Evolutionary conservation across 345 rosid genomes (phyloP).

Genomic region (Salix purpurea): DNA sequence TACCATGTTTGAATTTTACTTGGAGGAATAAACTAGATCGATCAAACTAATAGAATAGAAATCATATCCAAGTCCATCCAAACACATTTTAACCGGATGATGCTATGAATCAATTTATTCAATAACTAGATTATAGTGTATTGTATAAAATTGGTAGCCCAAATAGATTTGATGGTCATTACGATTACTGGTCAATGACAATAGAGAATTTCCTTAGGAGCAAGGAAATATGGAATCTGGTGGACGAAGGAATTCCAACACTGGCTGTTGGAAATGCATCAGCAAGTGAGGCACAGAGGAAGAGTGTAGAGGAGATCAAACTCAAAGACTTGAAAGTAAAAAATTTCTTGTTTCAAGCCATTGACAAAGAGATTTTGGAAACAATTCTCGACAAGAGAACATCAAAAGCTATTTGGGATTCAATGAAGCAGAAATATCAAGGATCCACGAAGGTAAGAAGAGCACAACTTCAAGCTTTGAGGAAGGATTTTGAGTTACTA

Average conservation of each 20-base stretch:
- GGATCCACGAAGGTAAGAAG: neutral
- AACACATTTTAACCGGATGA: too few relatives aligned
- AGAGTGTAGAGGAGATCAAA: neutral
- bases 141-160: too few relatives aligned
- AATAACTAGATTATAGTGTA: too few relatives aligned
- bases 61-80: too few relatives aligned
- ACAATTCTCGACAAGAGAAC: constrained; percentile 3
- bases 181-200: neutral
- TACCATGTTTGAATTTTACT: too few relatives aligned
- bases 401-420: neutral
- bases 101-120: too few relatives aligned
- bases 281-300: constrained; percentile 3
- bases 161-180: constrained; percentile 16
- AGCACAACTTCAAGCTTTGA: constrained; percentile 6
- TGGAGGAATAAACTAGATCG: too few relatives aligned
- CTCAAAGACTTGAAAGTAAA: constrained; percentile 1
- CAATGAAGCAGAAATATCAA: constrained; percentile 4
- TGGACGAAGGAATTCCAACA: constrained; percentile 3
- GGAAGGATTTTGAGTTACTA: constrained; percentile 7
- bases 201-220: constrained; percentile 8
- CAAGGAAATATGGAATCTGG: neutral
- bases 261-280: neutral
- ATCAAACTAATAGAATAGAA: too few relatives aligned
- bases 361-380: neutral
- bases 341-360: neutral